Evolutionary conservation across 768 basidiomycete species (phyloP).

Genomic region (Brasilioporus rufonigricans): DNA sequence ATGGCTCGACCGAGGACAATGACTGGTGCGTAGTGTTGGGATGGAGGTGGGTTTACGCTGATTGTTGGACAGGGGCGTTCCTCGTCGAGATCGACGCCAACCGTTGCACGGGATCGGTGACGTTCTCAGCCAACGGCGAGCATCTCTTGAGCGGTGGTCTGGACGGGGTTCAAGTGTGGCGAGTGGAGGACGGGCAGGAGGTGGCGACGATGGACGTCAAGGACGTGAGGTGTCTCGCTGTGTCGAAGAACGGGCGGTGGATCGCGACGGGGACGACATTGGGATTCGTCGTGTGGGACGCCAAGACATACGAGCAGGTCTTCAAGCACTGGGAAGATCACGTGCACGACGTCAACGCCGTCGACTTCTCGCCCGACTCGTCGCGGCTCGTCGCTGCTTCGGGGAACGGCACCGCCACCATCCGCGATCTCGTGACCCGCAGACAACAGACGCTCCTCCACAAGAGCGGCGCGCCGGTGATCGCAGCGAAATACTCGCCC

Average conservation of each 20-base stretch:
- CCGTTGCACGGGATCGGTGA: not conserved
- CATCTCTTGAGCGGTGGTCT: too few species aligned
- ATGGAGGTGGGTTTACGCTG: not conserved
- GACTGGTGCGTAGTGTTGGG: not conserved
- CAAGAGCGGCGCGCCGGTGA: not conserved
- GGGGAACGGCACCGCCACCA: too few species aligned
- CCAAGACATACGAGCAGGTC: not conserved
- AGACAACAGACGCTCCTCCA: not conserved
- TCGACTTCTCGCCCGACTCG: too few species aligned
- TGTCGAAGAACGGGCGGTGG: not conserved
- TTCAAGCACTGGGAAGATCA: too few species aligned
- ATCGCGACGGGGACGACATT: not conserved
- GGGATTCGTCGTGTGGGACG: not conserved
- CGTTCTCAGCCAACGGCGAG: too few species aligned
- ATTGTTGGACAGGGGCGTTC: not conserved
- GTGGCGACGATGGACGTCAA: too few species aligned
- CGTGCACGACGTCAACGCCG: too few species aligned
- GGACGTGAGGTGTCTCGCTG: not conserved
- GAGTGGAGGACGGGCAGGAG: not conserved
- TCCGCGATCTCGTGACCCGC: too few species aligned
- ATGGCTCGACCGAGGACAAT: not conserved
- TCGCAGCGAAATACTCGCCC: not conserved
- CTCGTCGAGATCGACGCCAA: not conserved
- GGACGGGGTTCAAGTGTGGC: not conserved
- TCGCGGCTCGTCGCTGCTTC: too few species aligned